Base-by-base conservation (phyloP, 1,284 basidiomycete genomes). In the Sporisorium graminicola region DNA sequence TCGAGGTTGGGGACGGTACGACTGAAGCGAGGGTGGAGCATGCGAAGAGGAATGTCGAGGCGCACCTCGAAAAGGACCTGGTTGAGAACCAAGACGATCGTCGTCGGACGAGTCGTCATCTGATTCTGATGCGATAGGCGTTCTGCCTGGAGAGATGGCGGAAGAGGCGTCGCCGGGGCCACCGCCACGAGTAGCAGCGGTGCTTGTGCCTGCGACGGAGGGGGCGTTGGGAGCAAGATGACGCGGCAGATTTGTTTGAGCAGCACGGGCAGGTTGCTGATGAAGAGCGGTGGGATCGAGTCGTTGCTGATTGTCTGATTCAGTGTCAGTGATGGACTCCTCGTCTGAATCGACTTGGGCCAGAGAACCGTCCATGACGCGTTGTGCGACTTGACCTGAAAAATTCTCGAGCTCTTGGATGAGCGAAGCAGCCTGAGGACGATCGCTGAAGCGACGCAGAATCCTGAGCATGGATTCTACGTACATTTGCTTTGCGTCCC, bases 401-500 rank as follows among this genome's bases (percentile, higher is more conserved):
- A 91, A 94, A 14, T 91, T 90, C 80, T 93, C 92, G n/a, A 97
- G 87, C 86, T 97, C 94, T 75, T 90, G 88, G 24, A 94, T 91
- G 60, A 94, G 89, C 66, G 91, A 90, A 85, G 88, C 90, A 26
- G 93, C 93, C 40, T 91, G 88, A 0, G 92, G 93, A 81, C 92
- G 91, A 82, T 94, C 93, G 6, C 92, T 91, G 83, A 94, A 94
- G 83, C 91, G 93, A 72, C 91, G 89, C 67, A 95, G 86, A 16
- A 92, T 92, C 88, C 93, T 93, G 55, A 95, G 86, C 64, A 98
- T 87, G 16, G 93, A 92, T 72, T 94, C 92, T 4, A 96, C 93
- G 86, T 98, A 98, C 43, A 92, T 87, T 89, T 91, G 92, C 87
- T 95, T 97, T 2, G 95, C 94, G 83, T 95, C 93, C 65, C 89